Evolutionary conservation across 1,284 basidiomycete genomes (phyloP), one percentile per base, ranked within the genome.

Genomic region (Cystobasidiaceae sp.): DNA sequence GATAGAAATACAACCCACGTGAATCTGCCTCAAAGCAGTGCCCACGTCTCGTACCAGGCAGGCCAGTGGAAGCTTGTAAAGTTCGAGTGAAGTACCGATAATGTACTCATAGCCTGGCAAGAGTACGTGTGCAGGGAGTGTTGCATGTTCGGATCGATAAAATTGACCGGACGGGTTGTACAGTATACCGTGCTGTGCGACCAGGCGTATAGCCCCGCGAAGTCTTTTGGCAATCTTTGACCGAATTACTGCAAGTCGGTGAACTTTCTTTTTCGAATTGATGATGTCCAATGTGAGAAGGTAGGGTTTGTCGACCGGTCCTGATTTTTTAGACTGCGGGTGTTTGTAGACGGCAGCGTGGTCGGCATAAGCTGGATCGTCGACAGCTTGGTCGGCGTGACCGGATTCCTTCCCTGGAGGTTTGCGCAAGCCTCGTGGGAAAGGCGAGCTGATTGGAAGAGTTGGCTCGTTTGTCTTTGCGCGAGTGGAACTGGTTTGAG

Each of bases 21-120:
- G 48, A 11, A 71, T 19, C 13, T 39, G 13, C 21, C 17, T 23
- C 5, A 72, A 52, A 1, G 63, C 69, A 13, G 48, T 34, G 1
- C 59, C 21, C 3, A 70, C 28, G 0, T 63, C 19, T 3, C 67
- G 55, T 28, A 71, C 64, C 6, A 72, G 63, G 15, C 44, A 21
- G 1, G 66, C 65, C 2, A 71, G 48, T 2, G 71, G 71, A 1
- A 34, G 41, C 2, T 66, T 58, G 37, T 69, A 71, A 0, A 69
- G 39, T 37, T 72, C 70, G 28, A 72, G 66, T 5, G 56, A 61
- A 11, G 67, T 32, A 32, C 68, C 45, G 43, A 32, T 33, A 11
- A 69, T 45, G 55, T 72, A 72, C 19, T 55, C 56, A 19, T 56
- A 68, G 0, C 71, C 71, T 3, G 70, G 68, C 7, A 71, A 15